phyloP scores from a whole-genome alignment of 352 stramenopile species.

The Pythium myriotylum region DNA sequence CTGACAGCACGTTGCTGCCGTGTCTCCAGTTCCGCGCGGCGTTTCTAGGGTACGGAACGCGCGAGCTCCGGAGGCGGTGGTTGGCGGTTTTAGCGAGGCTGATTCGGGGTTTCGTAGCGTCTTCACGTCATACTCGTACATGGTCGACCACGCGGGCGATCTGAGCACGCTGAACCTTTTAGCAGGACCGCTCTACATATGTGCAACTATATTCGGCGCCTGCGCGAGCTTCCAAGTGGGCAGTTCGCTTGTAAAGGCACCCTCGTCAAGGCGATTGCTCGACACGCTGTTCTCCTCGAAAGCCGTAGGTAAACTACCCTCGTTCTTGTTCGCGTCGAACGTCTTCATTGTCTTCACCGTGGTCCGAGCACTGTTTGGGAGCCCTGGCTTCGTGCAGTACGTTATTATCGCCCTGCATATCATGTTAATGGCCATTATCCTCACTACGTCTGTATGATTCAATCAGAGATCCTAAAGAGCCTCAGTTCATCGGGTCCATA shows the following conservation, averaged over 20 bases:
- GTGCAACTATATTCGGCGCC: constrained; percentile 44
- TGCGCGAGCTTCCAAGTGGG: constrained; percentile 65
- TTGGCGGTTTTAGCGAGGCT: too few relatives aligned
- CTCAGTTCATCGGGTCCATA: constrained; percentile 43
- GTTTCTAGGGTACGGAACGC: constrained; percentile 64
- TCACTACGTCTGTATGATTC: not conserved
- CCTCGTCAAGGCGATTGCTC: constrained; percentile 19
- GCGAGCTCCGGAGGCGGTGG: not conserved
- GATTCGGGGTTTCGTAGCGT: constrained; percentile 39
- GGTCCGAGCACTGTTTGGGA: constrained; percentile 28
- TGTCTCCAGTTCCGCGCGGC: constrained; percentile 71
- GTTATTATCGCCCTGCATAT: too few relatives aligned
- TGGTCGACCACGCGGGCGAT: constrained; percentile 84
- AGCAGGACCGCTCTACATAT: constrained; percentile 65
- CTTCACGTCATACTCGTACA: constrained; percentile 89
- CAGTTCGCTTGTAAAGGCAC: constrained; percentile 30
- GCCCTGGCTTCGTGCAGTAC: constrained; percentile 34
- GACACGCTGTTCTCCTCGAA: constrained; percentile 19
- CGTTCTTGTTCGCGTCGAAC: constrained; percentile 26
- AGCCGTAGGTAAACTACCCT: constrained; percentile 27
- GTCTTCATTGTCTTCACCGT: constrained; percentile 33
- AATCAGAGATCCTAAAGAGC: constrained; percentile 75
- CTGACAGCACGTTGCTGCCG: constrained; percentile 33
- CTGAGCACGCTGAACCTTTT: constrained; percentile 46
- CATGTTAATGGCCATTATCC: too few relatives aligned